Evolutionary conservation across 1,139 yeast species (phyloP).

Genomic region (Schizosaccharomyces versatilis): DNA sequence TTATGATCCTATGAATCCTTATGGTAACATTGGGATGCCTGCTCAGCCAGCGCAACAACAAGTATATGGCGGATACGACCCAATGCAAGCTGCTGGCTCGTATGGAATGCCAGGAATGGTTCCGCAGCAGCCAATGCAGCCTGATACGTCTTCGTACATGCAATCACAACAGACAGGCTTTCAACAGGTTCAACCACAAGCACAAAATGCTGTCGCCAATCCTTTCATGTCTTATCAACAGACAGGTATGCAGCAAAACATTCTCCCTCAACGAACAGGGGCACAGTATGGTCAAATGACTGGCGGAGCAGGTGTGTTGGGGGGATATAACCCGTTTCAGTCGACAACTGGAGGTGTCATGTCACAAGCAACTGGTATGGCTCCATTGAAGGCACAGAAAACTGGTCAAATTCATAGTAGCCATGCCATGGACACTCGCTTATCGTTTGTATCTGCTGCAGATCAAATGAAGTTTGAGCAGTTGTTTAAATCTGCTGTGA

Average conservation of each 20-base stretch:
- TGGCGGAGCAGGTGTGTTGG: conserved; percentile 6
- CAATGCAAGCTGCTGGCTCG: too few species aligned
- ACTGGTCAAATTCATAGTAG: conserved; percentile 14
- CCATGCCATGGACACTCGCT: conserved; percentile 29
- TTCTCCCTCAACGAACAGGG: too few species aligned
- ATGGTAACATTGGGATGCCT: too few species aligned
- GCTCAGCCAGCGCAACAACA: too few species aligned
- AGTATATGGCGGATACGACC: too few species aligned
- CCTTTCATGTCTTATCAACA: too few species aligned
- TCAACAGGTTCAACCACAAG: neutral
- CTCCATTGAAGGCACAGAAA: conserved; percentile 14
- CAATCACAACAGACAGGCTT: neutral
- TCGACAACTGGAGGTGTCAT: neutral
- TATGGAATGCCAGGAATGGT: too few species aligned
- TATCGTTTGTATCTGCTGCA: conserved; percentile 61
- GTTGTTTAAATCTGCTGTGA: conserved; percentile 27
- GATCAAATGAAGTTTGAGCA: conserved; percentile 76
- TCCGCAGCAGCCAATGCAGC: neutral
- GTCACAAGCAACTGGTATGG: conserved; percentile 18
- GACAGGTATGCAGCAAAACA: too few species aligned
- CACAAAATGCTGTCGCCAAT: too few species aligned
- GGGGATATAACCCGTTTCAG: neutral
- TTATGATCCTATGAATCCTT: too few species aligned
- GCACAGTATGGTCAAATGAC: conserved; percentile 3
- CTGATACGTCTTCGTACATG: neutral